Percentiles rank a stretch among this genome's conserved stretches.
These are phyloP conservation scores for Neoascochyta sp. DNA, from an alignment of 2,329 filamentous ascomycete species.

Conservation along the genomic window DNA sequence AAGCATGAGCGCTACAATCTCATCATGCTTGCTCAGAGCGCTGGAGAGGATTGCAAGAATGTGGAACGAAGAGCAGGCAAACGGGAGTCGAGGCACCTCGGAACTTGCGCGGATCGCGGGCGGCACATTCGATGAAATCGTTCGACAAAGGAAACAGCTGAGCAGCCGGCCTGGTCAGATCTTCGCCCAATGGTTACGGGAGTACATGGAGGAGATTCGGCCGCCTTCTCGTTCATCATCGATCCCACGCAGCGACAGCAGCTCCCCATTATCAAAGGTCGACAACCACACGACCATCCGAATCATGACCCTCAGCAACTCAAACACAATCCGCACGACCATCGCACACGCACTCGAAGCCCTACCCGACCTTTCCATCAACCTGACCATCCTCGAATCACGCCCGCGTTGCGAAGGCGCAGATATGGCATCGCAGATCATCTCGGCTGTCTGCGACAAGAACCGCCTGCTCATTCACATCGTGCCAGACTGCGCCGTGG, in stretches of 20 bases:
- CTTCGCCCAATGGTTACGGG: constrained; percentile 8
- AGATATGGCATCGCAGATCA: constrained; percentile 49
- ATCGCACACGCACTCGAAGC: constrained; percentile 44
- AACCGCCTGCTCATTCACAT: constrained; percentile 45
- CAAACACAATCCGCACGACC: constrained; percentile 54
- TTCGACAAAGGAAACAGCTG: constrained; percentile 5
- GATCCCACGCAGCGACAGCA: too few species aligned
- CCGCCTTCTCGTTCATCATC: too few species aligned
- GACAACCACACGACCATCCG: too few species aligned
- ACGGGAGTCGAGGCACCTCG: neutral
- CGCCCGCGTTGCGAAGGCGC: constrained; percentile 64
- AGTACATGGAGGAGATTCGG: neutral
- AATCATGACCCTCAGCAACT: too few species aligned
- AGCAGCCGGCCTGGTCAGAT: constrained; percentile 1
- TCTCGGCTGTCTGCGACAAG: constrained; percentile 9
- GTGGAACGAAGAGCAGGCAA: constrained; percentile 7
- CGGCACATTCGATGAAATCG: constrained; percentile 1
- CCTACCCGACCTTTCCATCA: constrained; percentile 41
- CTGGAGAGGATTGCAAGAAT: constrained; percentile 28
- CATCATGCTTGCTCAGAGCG: constrained; percentile 48
- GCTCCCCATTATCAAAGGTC: too few species aligned
- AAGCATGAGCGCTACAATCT: constrained; percentile 55
- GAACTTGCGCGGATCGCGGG: constrained; percentile 2
- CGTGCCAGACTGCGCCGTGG: constrained; percentile 59
- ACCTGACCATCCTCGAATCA: constrained; percentile 63